phyloP scores from a whole-genome alignment of 805 yeast genomes.

The Candida ipomoeae region DNA sequence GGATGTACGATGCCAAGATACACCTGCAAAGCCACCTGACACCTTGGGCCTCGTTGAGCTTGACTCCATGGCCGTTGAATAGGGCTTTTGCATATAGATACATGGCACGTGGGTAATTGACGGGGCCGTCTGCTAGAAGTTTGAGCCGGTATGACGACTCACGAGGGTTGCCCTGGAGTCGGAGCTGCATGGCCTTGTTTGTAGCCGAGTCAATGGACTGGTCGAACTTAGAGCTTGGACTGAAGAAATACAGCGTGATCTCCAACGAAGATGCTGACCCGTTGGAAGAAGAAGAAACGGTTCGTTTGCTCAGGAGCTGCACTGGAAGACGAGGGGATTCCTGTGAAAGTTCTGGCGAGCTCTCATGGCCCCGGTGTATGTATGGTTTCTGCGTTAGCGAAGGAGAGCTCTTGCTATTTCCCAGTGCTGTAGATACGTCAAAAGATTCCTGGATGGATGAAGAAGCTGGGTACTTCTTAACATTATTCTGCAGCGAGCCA shows the following conservation, averaged over 20 bases:
- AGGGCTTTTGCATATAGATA: slow-evolving; percentile 64
- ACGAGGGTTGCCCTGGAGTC: slow-evolving; percentile 55
- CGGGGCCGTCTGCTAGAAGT: slow-evolving; percentile 59
- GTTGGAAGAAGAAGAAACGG: slow-evolving; percentile 9
- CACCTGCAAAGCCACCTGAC: slow-evolving; percentile 58
- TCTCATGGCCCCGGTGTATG: not conserved
- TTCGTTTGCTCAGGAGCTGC: not conserved
- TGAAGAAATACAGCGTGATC: slow-evolving; percentile 2
- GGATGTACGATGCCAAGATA: slow-evolving; percentile 20
- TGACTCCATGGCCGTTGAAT: slow-evolving; percentile 65
- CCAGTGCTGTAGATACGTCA: slow-evolving; percentile 5
- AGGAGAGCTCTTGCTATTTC: not conserved
- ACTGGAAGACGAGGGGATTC: slow-evolving; percentile 9
- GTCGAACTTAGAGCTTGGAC: slow-evolving; percentile 15
- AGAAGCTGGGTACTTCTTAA: not conserved
- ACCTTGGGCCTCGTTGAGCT: slow-evolving; percentile 50
- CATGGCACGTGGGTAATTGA: slow-evolving; percentile 56
- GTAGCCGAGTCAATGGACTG: slow-evolving; percentile 33
- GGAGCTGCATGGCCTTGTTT: slow-evolving; percentile 43
- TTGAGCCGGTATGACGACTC: slow-evolving; percentile 69
- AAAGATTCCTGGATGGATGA: slow-evolving; percentile 6
- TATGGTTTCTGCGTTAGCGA: not conserved
- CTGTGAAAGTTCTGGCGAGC: slow-evolving; percentile 3
- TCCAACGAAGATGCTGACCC: slow-evolving; percentile 9
- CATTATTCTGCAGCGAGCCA: not conserved